Evolutionary conservation across 176 grass and related monocot species (phyloP), one percentile per base, ranked within the genome.

Genomic region (Eleusine indica): DNA sequence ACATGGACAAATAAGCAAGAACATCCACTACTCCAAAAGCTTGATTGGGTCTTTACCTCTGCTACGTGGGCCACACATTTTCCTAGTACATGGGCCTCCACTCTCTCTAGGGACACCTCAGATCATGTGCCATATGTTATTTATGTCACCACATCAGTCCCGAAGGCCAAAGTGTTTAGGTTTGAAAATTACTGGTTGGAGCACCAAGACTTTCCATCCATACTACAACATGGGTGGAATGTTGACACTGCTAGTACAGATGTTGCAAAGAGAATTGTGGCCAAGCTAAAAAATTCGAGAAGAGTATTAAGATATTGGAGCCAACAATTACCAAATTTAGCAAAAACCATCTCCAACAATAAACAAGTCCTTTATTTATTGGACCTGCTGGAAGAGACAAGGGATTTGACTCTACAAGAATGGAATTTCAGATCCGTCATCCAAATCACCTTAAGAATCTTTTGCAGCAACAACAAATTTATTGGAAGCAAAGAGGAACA

Each of bases 271-370:
- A n/a, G 0, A 5, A 11, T 70, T 1, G 11, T 21, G 3, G 39
- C 16, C 1, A 70, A 70, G 6, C 32, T 70, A 3, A 70, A 70
- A 9, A 43, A 10, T 11, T 1, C 32, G 0, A 21, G 67, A 12
- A 43, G 67, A n/a, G 67, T 70, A 0, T 39, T 70, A 0, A 42
- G 18, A 12, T 7, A 18, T 9, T 70, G 39, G 67, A 18, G n/a
- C 1, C 9, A n/a, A 0, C 6, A 9, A 1, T 4, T 43, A 9
- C 12, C 67, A 3, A 43, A 11, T 3, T 4, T 70, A 1, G 4
- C 38, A 0, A 3, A 7, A 1, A 19, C 17, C 0, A 43, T 42
- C 0, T 9, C 0, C 0, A 43, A n/a, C 4, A 43, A 3, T 1
- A 70, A 70, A 8, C 0, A 2, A 0, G 0, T n/a, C 0, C 8